phyloP scores from a whole-genome alignment of 208 protist genomes.

The Acanthamoeba lenticulata region DNA sequence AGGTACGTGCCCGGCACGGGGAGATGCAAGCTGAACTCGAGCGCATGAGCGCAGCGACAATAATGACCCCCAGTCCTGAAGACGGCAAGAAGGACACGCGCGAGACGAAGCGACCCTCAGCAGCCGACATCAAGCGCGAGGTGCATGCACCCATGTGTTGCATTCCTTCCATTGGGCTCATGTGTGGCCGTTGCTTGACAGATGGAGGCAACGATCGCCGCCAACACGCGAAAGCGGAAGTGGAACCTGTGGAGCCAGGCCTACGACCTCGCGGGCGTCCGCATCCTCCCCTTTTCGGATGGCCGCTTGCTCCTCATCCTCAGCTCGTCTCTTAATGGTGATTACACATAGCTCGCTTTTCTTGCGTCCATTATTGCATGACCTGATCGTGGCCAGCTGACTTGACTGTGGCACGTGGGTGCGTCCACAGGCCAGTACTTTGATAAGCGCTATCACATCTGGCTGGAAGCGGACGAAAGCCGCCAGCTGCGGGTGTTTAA shows the following conservation, averaged over 20 bases:
- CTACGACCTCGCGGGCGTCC: neutral
- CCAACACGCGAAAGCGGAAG: neutral
- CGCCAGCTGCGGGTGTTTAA: neutral
- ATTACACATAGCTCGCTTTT: neutral
- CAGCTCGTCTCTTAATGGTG: neutral
- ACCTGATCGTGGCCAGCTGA: neutral
- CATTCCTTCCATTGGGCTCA: neutral
- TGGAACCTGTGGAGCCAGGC: neutral
- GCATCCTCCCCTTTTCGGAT: neutral
- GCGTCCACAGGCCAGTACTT: neutral
- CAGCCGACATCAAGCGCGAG: neutral
- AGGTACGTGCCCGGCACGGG: neutral
- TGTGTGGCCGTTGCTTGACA: neutral
- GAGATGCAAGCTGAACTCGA: neutral
- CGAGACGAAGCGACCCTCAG: neutral
- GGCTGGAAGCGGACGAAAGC: neutral
- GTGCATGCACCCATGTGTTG: too few relatives aligned
- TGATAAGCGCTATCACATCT: conserved; percentile 16
- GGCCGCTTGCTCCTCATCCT: neutral
- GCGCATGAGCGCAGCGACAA: neutral
- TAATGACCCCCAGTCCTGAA: neutral
- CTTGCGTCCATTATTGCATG: neutral
- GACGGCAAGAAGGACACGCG: neutral
- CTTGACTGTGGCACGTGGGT: neutral
- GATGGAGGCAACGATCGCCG: neutral